These are phyloP conservation scores for Apiospora malaysiana DNA, from an alignment of 2,329 filamentous ascomycete species.

Conservation along the genomic window DNA sequence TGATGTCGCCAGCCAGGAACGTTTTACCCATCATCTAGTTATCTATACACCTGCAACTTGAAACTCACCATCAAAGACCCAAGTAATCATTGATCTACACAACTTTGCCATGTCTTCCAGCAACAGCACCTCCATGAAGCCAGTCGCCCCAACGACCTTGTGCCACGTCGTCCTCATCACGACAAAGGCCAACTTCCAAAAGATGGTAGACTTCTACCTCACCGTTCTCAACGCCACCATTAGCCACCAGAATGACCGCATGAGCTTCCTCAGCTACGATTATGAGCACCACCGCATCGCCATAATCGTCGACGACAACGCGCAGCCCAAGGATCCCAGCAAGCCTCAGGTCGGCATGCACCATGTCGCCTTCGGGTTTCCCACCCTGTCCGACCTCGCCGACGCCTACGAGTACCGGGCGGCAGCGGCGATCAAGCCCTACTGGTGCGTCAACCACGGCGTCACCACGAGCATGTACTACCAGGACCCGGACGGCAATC, in stretches of 20 bases:
- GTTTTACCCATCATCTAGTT: too few relatives aligned
- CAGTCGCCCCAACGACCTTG: not conserved
- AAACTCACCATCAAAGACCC: not conserved
- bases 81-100: not conserved
- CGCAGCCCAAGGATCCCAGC: conserved; percentile 24
- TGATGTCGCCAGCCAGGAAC: too few relatives aligned
- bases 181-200: conserved; percentile 29
- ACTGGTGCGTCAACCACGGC: conserved; percentile 55
- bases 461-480: conserved; percentile 55
- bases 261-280: conserved; percentile 51
- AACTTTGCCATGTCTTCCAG: not conserved
- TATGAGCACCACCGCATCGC: conserved; percentile 54
- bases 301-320: conserved; percentile 30
- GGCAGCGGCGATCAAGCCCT: conserved; percentile 41
- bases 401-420: conserved; percentile 45
- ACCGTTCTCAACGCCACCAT: conserved; percentile 43
- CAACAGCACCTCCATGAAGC: not conserved
- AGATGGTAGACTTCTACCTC: conserved; percentile 45
- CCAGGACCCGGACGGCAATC: conserved; percentile 54
- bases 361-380: conserved; percentile 50
- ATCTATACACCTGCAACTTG: not conserved
- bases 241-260: conserved; percentile 22
- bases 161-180: conserved; percentile 35
- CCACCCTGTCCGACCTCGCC: conserved; percentile 42
- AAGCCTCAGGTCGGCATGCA: conserved; percentile 39